phyloP scores from a whole-genome alignment of 805 yeast genomes.

The Tetrapisispora taiwanensis region DNA sequence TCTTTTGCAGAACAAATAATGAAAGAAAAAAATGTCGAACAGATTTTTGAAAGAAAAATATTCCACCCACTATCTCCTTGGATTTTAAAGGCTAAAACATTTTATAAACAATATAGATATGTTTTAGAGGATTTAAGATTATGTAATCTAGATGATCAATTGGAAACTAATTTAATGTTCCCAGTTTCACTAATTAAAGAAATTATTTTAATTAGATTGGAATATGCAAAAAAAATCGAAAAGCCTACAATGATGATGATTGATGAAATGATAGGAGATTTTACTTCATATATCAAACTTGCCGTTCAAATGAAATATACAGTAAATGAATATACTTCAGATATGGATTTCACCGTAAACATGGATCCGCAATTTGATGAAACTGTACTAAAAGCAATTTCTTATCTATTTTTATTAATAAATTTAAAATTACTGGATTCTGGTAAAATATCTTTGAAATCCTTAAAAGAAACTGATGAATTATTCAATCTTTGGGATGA shows the following conservation, averaged over 20 bases:
- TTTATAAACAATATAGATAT: slow-evolving; percentile 51
- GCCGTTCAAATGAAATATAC: slow-evolving; percentile 69
- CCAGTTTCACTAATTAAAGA: slow-evolving; percentile 77
- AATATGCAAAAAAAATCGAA: slow-evolving; percentile 65
- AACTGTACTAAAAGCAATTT: slow-evolving; percentile 62
- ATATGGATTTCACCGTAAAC: slow-evolving; percentile 61
- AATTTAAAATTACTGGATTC: slow-evolving; percentile 73
- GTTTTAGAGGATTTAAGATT: slow-evolving; percentile 58
- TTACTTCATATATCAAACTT: slow-evolving; percentile 62
- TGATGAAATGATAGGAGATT: slow-evolving; percentile 85
- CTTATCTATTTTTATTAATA: slow-evolving; percentile 57
- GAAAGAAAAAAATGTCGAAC: slow-evolving; percentile 68
- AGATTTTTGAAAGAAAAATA: slow-evolving; percentile 59
- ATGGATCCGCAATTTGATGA: slow-evolving; percentile 57
- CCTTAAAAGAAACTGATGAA: slow-evolving; percentile 87
- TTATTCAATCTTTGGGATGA: slow-evolving; percentile 74
- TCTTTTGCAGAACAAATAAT: slow-evolving; percentile 75
- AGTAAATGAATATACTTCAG: slow-evolving; percentile 45
- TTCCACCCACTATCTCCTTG: slow-evolving; percentile 67
- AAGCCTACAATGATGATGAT: slow-evolving; percentile 93
- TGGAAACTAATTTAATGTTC: slow-evolving; percentile 58
- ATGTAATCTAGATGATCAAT: slow-evolving; percentile 58
- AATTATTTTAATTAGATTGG: slow-evolving; percentile 59
- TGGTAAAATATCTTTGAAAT: slow-evolving; percentile 59
- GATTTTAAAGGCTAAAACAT: slow-evolving; percentile 69